Conservation (phyloP, 345 rosid genomes). For the Atalantia buxifolia region DNA sequence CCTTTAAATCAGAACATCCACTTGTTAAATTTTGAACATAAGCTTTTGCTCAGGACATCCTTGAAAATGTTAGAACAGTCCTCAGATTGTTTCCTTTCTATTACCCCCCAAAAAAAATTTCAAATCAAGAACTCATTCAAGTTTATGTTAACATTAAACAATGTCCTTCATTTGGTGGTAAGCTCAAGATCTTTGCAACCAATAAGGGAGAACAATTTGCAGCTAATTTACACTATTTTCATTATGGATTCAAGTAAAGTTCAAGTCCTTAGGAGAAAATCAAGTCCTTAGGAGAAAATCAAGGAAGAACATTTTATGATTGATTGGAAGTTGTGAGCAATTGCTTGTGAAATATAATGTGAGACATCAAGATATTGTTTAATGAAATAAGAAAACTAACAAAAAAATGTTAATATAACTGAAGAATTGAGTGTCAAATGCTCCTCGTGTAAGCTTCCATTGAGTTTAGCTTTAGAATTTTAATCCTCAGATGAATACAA, state of each 20-base stretch:
- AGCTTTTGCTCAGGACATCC: not conserved
- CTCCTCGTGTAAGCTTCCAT: not conserved
- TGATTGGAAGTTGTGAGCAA: not conserved
- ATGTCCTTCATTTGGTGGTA: too few species aligned
- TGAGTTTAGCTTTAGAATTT: not conserved
- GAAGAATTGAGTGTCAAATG: not conserved
- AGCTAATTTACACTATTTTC: not conserved
- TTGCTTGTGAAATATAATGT: not conserved
- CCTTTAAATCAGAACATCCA: not conserved
- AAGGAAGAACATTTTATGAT: not conserved
- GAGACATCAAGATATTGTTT: not conserved
- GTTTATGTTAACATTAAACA: not conserved
- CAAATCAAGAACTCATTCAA: not conserved
- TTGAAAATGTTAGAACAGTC: not conserved
- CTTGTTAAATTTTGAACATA: not conserved
- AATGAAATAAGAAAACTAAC: not conserved
- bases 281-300: not conserved
- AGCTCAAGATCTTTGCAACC: too few species aligned
- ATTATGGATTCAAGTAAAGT: not conserved
- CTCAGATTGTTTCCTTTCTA: not conserved
- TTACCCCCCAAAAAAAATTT: not conserved
- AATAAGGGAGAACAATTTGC: not conserved
- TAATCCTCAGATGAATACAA: not conserved
- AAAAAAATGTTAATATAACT: not conserved
- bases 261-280: not conserved